phyloP scores from a whole-genome alignment of 2,329 filamentous ascomycete species.

The Beauveria sp. region DNA sequence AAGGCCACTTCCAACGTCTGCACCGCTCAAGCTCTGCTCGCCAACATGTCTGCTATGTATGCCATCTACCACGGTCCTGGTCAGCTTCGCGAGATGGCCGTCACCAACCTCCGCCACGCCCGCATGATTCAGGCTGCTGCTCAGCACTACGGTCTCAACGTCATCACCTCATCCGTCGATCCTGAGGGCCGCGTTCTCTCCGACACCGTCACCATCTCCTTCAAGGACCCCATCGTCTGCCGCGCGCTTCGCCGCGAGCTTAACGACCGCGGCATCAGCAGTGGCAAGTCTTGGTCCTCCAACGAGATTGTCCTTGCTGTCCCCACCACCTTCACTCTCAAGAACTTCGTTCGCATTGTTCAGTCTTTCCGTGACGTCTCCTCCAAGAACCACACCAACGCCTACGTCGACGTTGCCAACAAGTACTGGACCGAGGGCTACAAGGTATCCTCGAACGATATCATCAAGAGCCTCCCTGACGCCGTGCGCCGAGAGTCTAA shows the following conservation, averaged over 20 bases:
- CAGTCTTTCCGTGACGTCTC: constrained; percentile 24
- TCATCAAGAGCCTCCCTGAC: constrained; percentile 40
- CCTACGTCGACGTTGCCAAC: constrained; percentile 23
- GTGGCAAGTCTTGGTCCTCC: constrained; percentile 53
- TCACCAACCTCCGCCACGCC: constrained; percentile 65
- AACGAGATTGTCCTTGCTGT: constrained; percentile 21
- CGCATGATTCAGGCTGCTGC: constrained; percentile 61
- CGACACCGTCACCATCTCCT: constrained; percentile 69
- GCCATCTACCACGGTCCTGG: constrained; percentile 87
- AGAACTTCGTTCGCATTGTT: constrained; percentile 24
- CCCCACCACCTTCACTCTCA: constrained; percentile 19
- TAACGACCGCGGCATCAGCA: constrained; percentile 56
- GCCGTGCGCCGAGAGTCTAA: constrained; percentile 60
- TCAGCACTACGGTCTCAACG: constrained; percentile 54
- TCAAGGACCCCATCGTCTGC: constrained; percentile 17
- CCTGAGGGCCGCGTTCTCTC: constrained; percentile 57
- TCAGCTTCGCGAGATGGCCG: constrained; percentile 75
- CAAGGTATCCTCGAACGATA: constrained; percentile 27
- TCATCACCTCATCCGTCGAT: constrained; percentile 48
- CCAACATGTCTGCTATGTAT: constrained; percentile 95
- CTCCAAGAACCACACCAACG: constrained; percentile 18
- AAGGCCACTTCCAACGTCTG: constrained; percentile 98
- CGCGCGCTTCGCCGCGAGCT: constrained; percentile 27
- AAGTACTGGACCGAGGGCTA: constrained; percentile 33
- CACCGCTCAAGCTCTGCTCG: constrained; percentile 86